phyloP scores from a whole-genome alignment of 2,329 filamentous ascomycete species.

The Cryphonectria japonica region DNA sequence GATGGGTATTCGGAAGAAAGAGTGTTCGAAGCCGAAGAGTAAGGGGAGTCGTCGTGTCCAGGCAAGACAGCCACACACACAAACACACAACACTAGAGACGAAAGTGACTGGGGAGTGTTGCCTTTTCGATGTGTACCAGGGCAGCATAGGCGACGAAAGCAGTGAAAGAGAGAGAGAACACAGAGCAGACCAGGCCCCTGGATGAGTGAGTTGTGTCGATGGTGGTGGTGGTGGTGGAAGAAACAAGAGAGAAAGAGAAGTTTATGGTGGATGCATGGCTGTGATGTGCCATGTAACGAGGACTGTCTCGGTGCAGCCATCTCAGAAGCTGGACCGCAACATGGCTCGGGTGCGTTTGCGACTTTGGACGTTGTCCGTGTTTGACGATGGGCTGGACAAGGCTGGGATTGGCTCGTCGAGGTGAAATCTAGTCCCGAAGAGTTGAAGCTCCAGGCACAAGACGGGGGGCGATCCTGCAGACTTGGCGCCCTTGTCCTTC shows the following conservation, averaged over 20 bases:
- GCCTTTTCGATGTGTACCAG: conserved; percentile 4
- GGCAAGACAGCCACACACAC: neutral
- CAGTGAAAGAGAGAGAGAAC: neutral
- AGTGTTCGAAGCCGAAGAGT: neutral
- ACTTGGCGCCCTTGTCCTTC: conserved; percentile 8
- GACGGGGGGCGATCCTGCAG: conserved; percentile 21
- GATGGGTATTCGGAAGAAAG: conserved; percentile 12
- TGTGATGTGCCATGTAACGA: conserved; percentile 8
- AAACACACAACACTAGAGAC: neutral
- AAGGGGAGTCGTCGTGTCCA: neutral
- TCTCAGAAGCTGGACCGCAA: neutral
- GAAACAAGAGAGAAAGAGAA: conserved; percentile 2
- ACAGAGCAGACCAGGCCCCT: conserved; percentile 15
- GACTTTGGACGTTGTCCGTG: conserved; percentile 5
- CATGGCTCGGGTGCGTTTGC: neutral
- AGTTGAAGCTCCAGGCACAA: conserved; percentile 27
- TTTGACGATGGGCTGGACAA: conserved; percentile 15
- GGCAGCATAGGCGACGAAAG: conserved; percentile 24
- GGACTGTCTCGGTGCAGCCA: conserved; percentile 5
- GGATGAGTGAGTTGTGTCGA: neutral
- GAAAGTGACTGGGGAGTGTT: neutral
- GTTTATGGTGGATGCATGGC: conserved; percentile 2
- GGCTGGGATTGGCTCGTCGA: conserved; percentile 7
- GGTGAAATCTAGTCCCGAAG: conserved; percentile 19
- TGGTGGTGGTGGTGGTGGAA: neutral